Evolutionary conservation across 495 filamentous ascomycete species (phyloP).

Genomic region (Penicillium pulvis): DNA sequence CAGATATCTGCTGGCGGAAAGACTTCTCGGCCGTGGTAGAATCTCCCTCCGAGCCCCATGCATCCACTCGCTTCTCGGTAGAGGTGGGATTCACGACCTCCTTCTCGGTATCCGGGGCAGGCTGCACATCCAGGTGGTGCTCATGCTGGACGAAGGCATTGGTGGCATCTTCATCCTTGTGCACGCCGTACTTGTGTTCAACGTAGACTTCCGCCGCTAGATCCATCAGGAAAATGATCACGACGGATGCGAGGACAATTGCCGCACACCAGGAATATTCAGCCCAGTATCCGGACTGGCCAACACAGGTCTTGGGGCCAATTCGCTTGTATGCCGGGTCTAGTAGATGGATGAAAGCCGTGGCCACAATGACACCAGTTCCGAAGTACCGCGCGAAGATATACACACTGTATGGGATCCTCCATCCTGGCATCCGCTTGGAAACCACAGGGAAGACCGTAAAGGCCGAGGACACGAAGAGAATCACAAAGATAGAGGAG

Average conservation of each 20-base stretch:
- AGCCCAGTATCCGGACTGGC: conserved; percentile 50
- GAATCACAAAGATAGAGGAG: conserved; percentile 45
- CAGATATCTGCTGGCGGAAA: conserved; percentile 38
- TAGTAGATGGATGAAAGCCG: conserved; percentile 61
- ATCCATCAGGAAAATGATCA: conserved; percentile 41
- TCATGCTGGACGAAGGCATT: conserved; percentile 19
- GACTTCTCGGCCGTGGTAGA: conserved; percentile 20
- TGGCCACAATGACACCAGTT: conserved; percentile 69
- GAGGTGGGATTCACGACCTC: not conserved
- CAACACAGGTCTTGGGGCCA: conserved; percentile 53
- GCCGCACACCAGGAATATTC: conserved; percentile 44
- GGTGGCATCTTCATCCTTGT: conserved; percentile 29
- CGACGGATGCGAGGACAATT: conserved; percentile 32
- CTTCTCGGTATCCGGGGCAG: conserved; percentile 4
- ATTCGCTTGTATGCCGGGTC: conserved; percentile 55
- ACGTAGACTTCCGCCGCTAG: conserved; percentile 51
- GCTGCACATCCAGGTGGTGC: conserved; percentile 10
- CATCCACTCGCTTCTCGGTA: not conserved
- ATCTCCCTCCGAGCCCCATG: not conserved
- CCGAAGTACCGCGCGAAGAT: conserved; percentile 74
- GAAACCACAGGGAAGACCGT: conserved; percentile 67
- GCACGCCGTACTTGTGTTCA: conserved; percentile 47
- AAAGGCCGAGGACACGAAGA: conserved; percentile 37
- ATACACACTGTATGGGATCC: conserved; percentile 62
- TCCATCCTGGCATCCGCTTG: conserved; percentile 52